Evolutionary conservation across 495 filamentous ascomycete genomes (phyloP).

Genomic region (Aspergillus biplanus): DNA sequence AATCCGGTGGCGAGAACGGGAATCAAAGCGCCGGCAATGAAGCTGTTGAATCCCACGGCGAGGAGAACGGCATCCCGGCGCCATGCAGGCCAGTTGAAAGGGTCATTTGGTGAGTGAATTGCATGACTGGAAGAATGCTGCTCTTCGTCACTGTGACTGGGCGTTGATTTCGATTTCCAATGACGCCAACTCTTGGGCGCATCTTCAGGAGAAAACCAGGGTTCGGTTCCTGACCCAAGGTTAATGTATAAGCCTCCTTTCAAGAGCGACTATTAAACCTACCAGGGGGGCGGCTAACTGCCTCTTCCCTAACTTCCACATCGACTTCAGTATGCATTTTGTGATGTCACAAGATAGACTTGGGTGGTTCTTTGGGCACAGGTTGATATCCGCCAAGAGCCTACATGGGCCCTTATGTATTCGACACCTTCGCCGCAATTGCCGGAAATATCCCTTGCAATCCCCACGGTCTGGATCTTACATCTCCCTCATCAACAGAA

Average conservation of each 20-base stretch:
- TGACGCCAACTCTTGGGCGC: neutral
- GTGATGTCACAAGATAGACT: neutral
- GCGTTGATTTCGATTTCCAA: neutral
- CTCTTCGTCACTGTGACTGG: neutral
- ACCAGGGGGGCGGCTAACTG: neutral
- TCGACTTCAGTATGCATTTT: neutral
- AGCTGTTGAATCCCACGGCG: slow-evolving; percentile 12
- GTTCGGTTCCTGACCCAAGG: neutral
- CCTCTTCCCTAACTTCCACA: neutral
- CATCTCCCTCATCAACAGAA: neutral
- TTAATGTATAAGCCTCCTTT: neutral
- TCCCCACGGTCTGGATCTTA: neutral
- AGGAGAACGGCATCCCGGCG: slow-evolving; percentile 7
- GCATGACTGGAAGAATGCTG: neutral
- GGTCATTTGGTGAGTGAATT: slow-evolving; percentile 10
- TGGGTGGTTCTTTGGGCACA: neutral
- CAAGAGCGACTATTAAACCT: neutral
- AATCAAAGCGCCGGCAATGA: slow-evolving; percentile 8
- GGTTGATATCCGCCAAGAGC: neutral
- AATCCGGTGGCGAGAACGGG: slow-evolving; percentile 14
- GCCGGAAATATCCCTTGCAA: neutral
- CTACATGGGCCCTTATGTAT: neutral
- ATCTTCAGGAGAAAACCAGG: neutral
- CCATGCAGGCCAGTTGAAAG: slow-evolving; percentile 9
- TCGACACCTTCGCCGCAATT: neutral